These are phyloP conservation scores for Geosmithia morbida DNA, from an alignment of 2,329 filamentous ascomycete genomes.

Conservation along the genomic window DNA sequence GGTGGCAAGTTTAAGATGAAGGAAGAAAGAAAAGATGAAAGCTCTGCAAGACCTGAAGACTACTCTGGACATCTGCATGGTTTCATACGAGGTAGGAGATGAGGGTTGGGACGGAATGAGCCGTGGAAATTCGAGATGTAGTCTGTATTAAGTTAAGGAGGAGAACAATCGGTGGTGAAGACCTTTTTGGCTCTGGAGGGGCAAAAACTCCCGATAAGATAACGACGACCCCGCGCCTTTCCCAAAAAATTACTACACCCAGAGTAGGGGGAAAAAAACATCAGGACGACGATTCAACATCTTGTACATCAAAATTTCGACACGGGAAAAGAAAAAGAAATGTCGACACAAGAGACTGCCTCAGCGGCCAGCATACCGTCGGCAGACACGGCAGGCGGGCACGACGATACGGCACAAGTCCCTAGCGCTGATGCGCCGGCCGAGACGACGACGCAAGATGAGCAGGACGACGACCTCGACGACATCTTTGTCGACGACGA, in stretches of 20 bases:
- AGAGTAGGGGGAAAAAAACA: not conserved
- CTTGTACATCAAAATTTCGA: not conserved
- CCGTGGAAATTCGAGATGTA: no score
- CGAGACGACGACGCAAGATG: slow-evolving; percentile 9
- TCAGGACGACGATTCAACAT: not conserved
- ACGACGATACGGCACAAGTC: slow-evolving; percentile 19
- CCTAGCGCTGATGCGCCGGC: slow-evolving; percentile 7
- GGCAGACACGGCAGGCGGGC: slow-evolving; percentile 27
- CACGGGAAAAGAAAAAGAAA: slow-evolving; percentile 2
- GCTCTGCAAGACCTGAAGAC: no score
- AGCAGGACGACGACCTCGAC: slow-evolving; percentile 20
- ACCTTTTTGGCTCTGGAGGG: no score
- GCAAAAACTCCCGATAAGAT: not conserved
- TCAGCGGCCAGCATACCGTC: slow-evolving; percentile 12
- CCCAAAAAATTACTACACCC: not conserved
- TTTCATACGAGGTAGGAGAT: no score
- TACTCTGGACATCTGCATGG: no score
- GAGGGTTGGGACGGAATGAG: no score
- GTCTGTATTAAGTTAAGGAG: no score
- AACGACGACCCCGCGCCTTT: not conserved
- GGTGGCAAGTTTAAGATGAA: no score
- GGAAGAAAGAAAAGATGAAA: no score
- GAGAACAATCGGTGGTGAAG: no score
- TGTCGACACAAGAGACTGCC: slow-evolving; percentile 7
- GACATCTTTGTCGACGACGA: slow-evolving; percentile 27